Evolutionary conservation across 2,329 filamentous ascomycete species (phyloP).

Genomic region (Clarireedia monteithiana): DNA sequence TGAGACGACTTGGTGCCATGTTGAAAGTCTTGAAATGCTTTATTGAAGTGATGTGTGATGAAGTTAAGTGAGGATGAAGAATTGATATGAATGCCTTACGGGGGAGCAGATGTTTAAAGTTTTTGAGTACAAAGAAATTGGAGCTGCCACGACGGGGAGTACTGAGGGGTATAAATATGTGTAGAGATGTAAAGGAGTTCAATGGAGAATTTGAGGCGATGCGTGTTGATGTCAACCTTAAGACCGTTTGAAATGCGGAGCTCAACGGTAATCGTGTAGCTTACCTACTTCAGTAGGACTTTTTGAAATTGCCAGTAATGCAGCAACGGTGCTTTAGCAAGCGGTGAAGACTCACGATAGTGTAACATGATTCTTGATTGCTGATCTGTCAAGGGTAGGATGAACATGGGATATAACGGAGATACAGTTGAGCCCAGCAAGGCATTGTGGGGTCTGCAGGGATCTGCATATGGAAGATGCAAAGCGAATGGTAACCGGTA

Average conservation of each 20-base stretch:
- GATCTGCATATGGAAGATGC: not conserved
- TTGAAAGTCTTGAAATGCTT: not conserved
- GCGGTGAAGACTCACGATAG: constrained; percentile 7
- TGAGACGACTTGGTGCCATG: constrained; percentile 20
- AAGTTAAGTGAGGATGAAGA: not conserved
- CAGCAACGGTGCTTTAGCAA: constrained; percentile 4
- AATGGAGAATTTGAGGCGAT: not conserved
- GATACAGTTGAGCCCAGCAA: constrained; percentile 1
- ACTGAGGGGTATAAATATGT: not conserved
- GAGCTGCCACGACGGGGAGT: not conserved
- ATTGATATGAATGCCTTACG: constrained; percentile 7
- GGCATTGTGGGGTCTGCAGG: constrained; percentile 5
- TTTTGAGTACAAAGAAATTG: not conserved
- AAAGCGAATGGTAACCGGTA: constrained; percentile 4
- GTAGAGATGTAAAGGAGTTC: not conserved
- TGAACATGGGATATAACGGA: constrained; percentile 2
- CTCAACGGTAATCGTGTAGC: constrained; percentile 6
- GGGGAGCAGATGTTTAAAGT: not conserved
- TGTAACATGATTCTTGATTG: constrained; percentile 6
- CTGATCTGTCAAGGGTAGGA: constrained; percentile 3
- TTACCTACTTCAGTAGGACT: constrained; percentile 1
- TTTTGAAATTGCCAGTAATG: constrained; percentile 4
- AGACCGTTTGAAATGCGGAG: constrained; percentile 7
- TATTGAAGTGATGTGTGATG: not conserved
- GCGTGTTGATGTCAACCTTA: not conserved